These are phyloP conservation scores for Fraxinus xanthoxyloides DNA, from an alignment of 305 asterid genomes.

Conservation along the genomic window DNA sequence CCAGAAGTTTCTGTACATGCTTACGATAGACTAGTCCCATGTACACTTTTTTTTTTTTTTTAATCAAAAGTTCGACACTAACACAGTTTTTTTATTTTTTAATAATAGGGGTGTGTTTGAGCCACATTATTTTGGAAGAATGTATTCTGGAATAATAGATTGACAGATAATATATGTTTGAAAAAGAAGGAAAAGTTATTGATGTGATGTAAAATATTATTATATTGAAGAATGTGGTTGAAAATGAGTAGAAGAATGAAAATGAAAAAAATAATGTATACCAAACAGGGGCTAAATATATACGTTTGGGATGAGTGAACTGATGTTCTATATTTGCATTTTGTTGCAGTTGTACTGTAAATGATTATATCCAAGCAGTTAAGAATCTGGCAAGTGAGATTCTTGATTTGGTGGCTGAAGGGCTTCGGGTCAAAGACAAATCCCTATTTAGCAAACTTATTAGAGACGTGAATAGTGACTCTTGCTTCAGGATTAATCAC, in stretches of 20 bases:
- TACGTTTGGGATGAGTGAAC: background rate
- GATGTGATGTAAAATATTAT: too few relatives aligned
- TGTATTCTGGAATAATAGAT: too few relatives aligned
- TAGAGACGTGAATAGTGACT: constrained; percentile 33
- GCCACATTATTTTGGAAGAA: too few relatives aligned
- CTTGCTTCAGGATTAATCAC: constrained; percentile 45
- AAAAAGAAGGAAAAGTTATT: too few relatives aligned
- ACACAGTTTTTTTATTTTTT: background rate
- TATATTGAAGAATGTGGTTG: too few relatives aligned
- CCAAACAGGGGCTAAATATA: background rate
- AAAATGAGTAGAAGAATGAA: too few relatives aligned
- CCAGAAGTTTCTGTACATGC: background rate
- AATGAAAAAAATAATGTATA: too few relatives aligned
- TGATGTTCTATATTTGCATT: background rate
- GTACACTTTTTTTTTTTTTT: background rate
- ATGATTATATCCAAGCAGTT: constrained; percentile 28
- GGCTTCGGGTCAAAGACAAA: constrained; percentile 24
- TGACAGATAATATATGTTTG: too few relatives aligned
- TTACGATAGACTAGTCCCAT: background rate
- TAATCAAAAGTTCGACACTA: background rate
- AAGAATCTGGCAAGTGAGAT: constrained; percentile 34
- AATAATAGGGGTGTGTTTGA: too few relatives aligned
- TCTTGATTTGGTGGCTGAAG: constrained; percentile 39
- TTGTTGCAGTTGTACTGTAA: constrained; percentile 22
- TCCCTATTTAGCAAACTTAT: constrained; percentile 32